Evolutionary conservation across 2,329 filamentous ascomycete genomes (phyloP).

Genomic region (Colletotrichum ledebouriae): DNA sequence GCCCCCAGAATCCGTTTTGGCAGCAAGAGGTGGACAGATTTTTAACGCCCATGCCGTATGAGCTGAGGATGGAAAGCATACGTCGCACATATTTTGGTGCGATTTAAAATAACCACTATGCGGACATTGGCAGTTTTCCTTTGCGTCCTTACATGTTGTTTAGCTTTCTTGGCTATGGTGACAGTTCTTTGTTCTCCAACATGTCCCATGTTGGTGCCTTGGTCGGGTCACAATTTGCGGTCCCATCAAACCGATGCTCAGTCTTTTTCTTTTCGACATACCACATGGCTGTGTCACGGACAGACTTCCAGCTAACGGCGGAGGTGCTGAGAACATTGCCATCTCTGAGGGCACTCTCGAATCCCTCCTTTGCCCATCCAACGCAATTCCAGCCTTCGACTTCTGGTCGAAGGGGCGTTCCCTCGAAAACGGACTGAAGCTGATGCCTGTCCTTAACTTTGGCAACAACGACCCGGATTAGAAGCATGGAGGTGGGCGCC

Average conservation of each 20-base stretch:
- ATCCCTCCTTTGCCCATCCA: not conserved
- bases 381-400: constrained; percentile 58
- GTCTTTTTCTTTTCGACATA: constrained; percentile 56
- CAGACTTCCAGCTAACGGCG: constrained; percentile 50
- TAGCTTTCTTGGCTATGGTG: constrained; percentile 16
- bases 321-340: constrained; percentile 50
- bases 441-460: constrained; percentile 50
- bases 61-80: constrained; percentile 44
- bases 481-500: constrained; percentile 36
- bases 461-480: constrained; percentile 47
- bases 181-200: constrained; percentile 47
- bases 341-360: constrained; percentile 42
- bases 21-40: constrained; percentile 43
- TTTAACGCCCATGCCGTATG: constrained; percentile 34
- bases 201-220: constrained; percentile 54
- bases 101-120: constrained; percentile 24
- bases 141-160: not conserved
- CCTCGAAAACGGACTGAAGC: constrained; percentile 49
- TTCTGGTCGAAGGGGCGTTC: constrained; percentile 48
- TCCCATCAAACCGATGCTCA: constrained; percentile 56
- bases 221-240: constrained; percentile 48
- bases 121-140: no score
- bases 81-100: constrained; percentile 42
- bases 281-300: constrained; percentile 53
- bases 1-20: constrained; percentile 42